These are phyloP conservation scores for Hyaloscypha variabilis DNA, from an alignment of 495 filamentous ascomycete genomes.

Conservation along the genomic window DNA sequence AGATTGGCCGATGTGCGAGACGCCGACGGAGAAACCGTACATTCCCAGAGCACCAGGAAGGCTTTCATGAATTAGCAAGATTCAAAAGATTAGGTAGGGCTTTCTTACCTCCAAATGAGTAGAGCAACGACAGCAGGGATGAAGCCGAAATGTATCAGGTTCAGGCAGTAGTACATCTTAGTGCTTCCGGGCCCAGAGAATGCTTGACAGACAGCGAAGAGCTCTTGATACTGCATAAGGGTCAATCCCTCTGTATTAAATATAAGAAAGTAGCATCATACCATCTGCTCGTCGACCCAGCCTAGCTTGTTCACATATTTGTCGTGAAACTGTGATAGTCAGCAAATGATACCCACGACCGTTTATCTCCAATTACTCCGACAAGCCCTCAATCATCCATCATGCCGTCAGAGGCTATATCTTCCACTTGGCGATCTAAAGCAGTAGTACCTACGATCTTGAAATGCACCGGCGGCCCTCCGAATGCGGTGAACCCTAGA, in stretches of 20 bases:
- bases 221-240: conserved; percentile 70
- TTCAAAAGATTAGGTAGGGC: background rate
- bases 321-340: conserved; percentile 49
- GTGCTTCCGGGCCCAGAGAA: conserved; percentile 77
- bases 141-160: conserved; percentile 66
- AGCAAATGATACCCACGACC: background rate
- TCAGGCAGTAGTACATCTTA: conserved; percentile 80
- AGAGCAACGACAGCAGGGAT: conserved; percentile 65
- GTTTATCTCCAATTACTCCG: background rate
- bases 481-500: conserved; percentile 72
- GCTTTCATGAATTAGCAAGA: conserved; percentile 37
- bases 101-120: conserved; percentile 66
- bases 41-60: conserved; percentile 78
- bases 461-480: conserved; percentile 73
- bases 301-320: conserved; percentile 65
- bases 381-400: background rate
- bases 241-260: background rate
- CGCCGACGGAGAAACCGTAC: conserved; percentile 71
- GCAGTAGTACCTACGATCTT: conserved; percentile 46
- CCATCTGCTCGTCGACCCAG: conserved; percentile 80
- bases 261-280: conserved; percentile 36
- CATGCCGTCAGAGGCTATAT: background rate
- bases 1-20: conserved; percentile 59
- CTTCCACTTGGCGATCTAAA: background rate
- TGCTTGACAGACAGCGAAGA: conserved; percentile 78